phyloP scores from a whole-genome alignment of 371 early-diverging fungal genomes.

The Mortierella sp. region DNA sequence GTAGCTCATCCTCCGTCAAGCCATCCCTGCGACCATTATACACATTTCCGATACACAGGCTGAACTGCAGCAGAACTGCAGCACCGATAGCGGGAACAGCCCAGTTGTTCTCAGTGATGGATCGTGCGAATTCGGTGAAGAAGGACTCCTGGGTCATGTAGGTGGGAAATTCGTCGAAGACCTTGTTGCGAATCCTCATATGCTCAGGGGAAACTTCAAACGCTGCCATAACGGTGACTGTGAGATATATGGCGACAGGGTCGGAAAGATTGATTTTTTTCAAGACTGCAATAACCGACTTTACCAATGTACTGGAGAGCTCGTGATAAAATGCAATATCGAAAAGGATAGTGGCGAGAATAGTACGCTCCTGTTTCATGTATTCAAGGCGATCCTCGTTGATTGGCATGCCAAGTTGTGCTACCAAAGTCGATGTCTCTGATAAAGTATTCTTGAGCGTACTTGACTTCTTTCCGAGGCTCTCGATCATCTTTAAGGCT shows the following conservation, averaged over 20 bases:
- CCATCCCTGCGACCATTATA: slow-evolving; percentile 60
- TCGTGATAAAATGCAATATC: slow-evolving; percentile 70
- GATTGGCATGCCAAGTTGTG: slow-evolving; percentile 53
- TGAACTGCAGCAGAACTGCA: slow-evolving; percentile 78
- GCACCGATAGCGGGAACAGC: slow-evolving; percentile 72
- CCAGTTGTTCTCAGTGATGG: slow-evolving; percentile 56
- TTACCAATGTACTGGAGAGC: slow-evolving; percentile 35
- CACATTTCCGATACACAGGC: slow-evolving; percentile 66
- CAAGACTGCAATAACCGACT: slow-evolving; percentile 30
- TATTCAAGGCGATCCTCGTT: slow-evolving; percentile 59
- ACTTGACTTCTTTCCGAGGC: slow-evolving; percentile 57
- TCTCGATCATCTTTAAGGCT: slow-evolving; percentile 61
- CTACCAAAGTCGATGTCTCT: slow-evolving; percentile 47
- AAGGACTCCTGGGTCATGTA: slow-evolving; percentile 46
- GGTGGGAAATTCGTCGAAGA: slow-evolving; percentile 25
- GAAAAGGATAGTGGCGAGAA: slow-evolving; percentile 67
- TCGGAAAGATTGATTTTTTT: slow-evolving; percentile 47
- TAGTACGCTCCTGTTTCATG: slow-evolving; percentile 66
- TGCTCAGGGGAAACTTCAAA: slow-evolving; percentile 49
- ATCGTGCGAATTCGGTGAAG: slow-evolving; percentile 37
- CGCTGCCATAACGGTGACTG: slow-evolving; percentile 47
- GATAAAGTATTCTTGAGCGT: slow-evolving; percentile 54
- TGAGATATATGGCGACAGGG: slow-evolving; percentile 47
- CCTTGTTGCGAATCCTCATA: slow-evolving; percentile 44
- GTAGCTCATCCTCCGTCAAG: slow-evolving; percentile 69